These are phyloP conservation scores for Cordyceps pruinosa DNA, from an alignment of 2,329 filamentous ascomycete genomes.

Conservation along the genomic window DNA sequence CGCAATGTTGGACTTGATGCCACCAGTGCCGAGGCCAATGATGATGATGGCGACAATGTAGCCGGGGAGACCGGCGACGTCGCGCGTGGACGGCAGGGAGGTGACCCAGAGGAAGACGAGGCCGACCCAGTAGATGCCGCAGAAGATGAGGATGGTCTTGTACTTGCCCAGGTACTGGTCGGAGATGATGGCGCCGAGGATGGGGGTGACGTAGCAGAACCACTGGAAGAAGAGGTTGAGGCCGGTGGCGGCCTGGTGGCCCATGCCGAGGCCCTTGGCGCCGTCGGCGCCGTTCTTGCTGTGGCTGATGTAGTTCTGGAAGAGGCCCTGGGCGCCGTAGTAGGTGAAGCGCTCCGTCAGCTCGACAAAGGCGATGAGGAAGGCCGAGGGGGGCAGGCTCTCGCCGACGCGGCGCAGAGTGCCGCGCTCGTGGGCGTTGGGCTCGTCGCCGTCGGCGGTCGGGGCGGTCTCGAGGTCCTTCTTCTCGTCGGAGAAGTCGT, in stretches of 20 bases:
- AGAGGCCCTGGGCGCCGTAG: slow-evolving; percentile 47
- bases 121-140: slow-evolving; percentile 50
- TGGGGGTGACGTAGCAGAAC: slow-evolving; percentile 37
- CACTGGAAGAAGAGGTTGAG: slow-evolving; percentile 51
- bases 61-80: slow-evolving; percentile 38
- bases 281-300: slow-evolving; percentile 26
- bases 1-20: slow-evolving; percentile 60
- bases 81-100: slow-evolving; percentile 32
- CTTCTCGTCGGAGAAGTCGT: slow-evolving; percentile 11
- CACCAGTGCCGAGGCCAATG: slow-evolving; percentile 60
- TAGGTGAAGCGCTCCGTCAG: slow-evolving; percentile 52
- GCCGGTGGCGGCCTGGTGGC: slow-evolving; percentile 47
- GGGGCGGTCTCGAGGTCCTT: slow-evolving; percentile 16
- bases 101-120: slow-evolving; percentile 48
- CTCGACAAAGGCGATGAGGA: slow-evolving; percentile 50
- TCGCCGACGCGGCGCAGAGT: slow-evolving; percentile 47
- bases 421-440: slow-evolving; percentile 43
- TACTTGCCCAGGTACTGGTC: slow-evolving; percentile 54
- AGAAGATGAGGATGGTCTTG: slow-evolving; percentile 54
- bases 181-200: slow-evolving; percentile 48
- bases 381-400: slow-evolving; percentile 47
- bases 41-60: slow-evolving; percentile 52
- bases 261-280: slow-evolving; percentile 47
- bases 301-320: slow-evolving; percentile 48
- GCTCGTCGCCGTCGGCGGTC: slow-evolving; percentile 42